Evolutionary conservation across 202 grass and related monocot genomes (phyloP), one percentile per base, ranked within the genome.

Genomic region (Schoenoplectus triqueter): DNA sequence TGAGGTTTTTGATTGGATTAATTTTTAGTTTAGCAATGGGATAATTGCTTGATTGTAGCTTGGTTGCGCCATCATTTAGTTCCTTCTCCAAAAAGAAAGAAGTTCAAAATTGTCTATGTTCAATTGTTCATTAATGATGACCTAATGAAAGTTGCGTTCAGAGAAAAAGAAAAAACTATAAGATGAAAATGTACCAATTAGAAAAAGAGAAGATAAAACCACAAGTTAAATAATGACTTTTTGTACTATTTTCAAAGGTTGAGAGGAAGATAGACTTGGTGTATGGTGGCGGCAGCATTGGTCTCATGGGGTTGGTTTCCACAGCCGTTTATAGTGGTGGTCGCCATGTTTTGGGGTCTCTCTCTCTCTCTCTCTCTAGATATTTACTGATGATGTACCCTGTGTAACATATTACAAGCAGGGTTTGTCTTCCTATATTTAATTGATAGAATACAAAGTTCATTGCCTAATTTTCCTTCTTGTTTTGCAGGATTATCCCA

Each of bases 221-320:
- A 69, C 10, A 44, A 18, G 15, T 59, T 10, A 70, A 1, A 49
- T 44, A 44, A 44, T 73, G 20, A 45, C 42, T 4, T 9, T 65
- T 40, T 17, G 13, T 20, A 14, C 10, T 40, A 31, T 39, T 20
- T 55, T 47, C 1, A 56, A 68, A 92, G 91, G 88, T 92, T 69
- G 90, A 91, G 14, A 85, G 89, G 17, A 87, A 85, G 44, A 85
- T 95, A 83, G 85, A 89, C 84, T 86, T 95, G 45, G 93, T 95
- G 3, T 95, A 95, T 79, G 93, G 93, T 51, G 93, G 93, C 20
- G 93, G 90, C 18, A 91, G 93, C 70, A 75, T 92, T 18, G 93
- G 90, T 0, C 93, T 95, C 3, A 95, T 95, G 93, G 93, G 93
- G 1, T 74, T 91, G 1, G 80, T 95, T 7, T 92, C 93, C 70